A percentile compares a stretch with the other conserved stretches of the same genome.
Conservation (phyloP, 2,329 filamentous ascomycete genomes). For the Phoma sp. region DNA sequence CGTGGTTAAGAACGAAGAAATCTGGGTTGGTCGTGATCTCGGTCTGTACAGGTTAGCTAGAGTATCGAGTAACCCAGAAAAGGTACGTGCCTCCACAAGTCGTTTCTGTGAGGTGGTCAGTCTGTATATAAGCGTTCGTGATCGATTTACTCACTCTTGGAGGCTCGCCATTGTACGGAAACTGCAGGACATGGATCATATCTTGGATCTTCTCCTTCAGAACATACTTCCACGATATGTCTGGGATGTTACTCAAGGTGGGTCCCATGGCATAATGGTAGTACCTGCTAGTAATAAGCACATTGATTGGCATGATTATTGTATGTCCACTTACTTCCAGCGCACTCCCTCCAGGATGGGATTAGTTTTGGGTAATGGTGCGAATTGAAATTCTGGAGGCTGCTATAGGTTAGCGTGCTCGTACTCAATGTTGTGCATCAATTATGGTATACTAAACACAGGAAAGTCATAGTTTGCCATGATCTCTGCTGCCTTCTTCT, state of each 20-base stretch:
- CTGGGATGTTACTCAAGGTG: conserved; percentile 56
- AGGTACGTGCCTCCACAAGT: conserved; percentile 55
- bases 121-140: not conserved
- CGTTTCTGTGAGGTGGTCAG: conserved; percentile 49
- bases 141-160: conserved; percentile 36
- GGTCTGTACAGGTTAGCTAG: conserved; percentile 38
- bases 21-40: conserved; percentile 68
- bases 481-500: conserved; percentile 64
- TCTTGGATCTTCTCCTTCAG: conserved; percentile 55
- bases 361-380: conserved; percentile 53
- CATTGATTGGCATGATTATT: not conserved
- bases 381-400: conserved; percentile 55
- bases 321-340: conserved; percentile 48
- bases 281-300: conserved; percentile 25
- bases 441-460: conserved; percentile 26
- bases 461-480: conserved; percentile 62
- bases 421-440: not conserved
- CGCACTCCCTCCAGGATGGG: conserved; percentile 55
- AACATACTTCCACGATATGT: conserved; percentile 61
- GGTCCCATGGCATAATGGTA: conserved; percentile 55
- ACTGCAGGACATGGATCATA: conserved; percentile 58
- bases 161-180: conserved; percentile 58
- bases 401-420: conserved; percentile 16
- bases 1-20: conserved; percentile 77
- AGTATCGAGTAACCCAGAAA: not conserved